These are phyloP conservation scores for Gossypium ekmanianum DNA, from an alignment of 345 rosid genomes.

Conservation along the genomic window DNA sequence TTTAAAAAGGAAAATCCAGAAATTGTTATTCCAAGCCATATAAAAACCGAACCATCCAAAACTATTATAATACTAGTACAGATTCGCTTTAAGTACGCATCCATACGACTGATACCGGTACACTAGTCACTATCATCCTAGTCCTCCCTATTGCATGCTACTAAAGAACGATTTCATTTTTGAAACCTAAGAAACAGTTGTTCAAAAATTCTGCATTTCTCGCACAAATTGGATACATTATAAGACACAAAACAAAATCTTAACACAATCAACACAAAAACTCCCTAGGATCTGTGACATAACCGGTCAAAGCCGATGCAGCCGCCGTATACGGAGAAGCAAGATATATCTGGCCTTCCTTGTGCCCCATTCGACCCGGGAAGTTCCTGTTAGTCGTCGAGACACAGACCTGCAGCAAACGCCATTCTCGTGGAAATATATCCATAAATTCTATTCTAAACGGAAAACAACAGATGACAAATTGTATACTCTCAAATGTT, in stretches of 20 bases:
- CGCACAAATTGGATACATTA: background rate
- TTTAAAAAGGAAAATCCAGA: too few species aligned
- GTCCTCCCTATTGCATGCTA: too few species aligned
- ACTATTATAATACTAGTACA: too few species aligned
- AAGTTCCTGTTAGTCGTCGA: slow-evolving; percentile 93
- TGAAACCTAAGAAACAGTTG: background rate
- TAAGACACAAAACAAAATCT: background rate
- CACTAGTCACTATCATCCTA: too few species aligned
- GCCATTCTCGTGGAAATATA: too few species aligned
- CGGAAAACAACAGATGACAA: too few species aligned
- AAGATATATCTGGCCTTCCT: slow-evolving; percentile 92
- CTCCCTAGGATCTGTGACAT: slow-evolving; percentile 91
- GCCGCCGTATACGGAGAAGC: slow-evolving; percentile 96
- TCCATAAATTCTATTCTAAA: too few species aligned
- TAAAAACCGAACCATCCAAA: too few species aligned
- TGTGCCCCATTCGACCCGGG: slow-evolving; percentile 99
- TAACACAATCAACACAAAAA: slow-evolving; percentile 35
- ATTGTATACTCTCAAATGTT: too few species aligned
- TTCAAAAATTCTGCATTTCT: background rate
- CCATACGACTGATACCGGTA: too few species aligned
- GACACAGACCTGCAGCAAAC: slow-evolving; percentile 51
- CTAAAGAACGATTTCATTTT: background rate
- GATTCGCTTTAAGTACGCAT: too few species aligned
- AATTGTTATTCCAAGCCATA: too few species aligned
- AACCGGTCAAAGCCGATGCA: slow-evolving; percentile 90